Evolutionary conservation across 148 eudicot genomes (phyloP), one percentile per base, ranked within the genome.

Genomic region (Polygonum maritimum): DNA sequence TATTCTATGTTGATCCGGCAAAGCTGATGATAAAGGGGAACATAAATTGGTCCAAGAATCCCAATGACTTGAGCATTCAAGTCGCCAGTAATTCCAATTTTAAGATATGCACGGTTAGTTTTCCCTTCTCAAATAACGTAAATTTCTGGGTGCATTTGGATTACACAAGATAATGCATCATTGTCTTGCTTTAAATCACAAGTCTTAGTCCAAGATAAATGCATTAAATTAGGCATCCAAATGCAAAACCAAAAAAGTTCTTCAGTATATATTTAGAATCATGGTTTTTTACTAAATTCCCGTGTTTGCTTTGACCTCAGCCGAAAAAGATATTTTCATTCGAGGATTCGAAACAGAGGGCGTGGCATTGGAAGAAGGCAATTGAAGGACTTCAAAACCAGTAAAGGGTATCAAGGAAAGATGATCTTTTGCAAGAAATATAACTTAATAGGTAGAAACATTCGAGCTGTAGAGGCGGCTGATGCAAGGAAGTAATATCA

Each of bases 331-430:
- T 95, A 35, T 74, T 92, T 81, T 79, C 91, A 26, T 95, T 95
- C 78, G 98, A 95, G 86, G 98, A 95, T 83, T 85, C 94, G 75
- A 95, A 95, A 78, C 97, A 95, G 78, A 82, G 98, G 88, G 97
- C 97, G 5, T 79, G 77, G 77, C 97, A 90, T 77, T 95, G 98
- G 98, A 92, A 95, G 80, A 92, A 92, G 84, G 91, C 97, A 45
- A 91, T 95, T 3, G 98, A 90, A 82, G 85, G 92, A 74, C 96
- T 95, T 79, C 98, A 95, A 74, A 89, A 87, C 71, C 71, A 67
- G 71, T 67, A 67, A 22, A 22, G 7, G 47, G 47, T 44, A 44
- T 44, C 47, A 35, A n/a, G 3, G 44, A 4, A 63, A 67, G 44
- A 36, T 67, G 45, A 77, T 92, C 85, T 79, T 93, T 83, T 84